Base-by-base conservation (phyloP, 441 rosid species). In the Adansonia gregorii region DNA sequence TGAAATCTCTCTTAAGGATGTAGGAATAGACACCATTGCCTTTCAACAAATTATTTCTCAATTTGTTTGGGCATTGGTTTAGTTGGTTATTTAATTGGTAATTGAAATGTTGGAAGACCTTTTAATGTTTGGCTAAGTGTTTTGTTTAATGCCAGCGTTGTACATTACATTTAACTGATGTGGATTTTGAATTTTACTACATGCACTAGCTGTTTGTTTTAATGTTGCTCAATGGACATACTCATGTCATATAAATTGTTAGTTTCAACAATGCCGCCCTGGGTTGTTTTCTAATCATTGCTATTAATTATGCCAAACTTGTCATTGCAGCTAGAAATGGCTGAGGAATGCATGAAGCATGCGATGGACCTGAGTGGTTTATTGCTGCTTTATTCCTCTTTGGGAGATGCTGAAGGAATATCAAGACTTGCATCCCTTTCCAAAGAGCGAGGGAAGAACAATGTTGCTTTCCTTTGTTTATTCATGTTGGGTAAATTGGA, bases 321-420 rank as follows among this genome's bases (percentile, higher is more conserved):
- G 19, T 24, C 75, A 75, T 75, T 77, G 85, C 95, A 96, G 99
- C 82, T 94, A 81, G 94, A 87, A 76, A 92, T 94, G 99, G 99
- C 99, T 69, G 98, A 94, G 84, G 94, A 90, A 56, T 96, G 99
- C 86, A 92, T 96, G 99, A 90, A 83, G 84, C 82, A 84, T 63
- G 99, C 99, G 59, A 85, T 82, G 86, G 99, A 96, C 84, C 86
- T 92, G 92, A 94, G 98, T 86, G 98, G 98, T 76, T 87, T 96
- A 77, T 79, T 95, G 78, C 87, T 95, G 76, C 93, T 94, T 22
- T 94, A 95, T 89, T 94, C 99, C 79, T 93, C 99, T 41, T 82
- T 96, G 64, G 99, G 98, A 66, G 98, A 94, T 82, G 92, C 93
- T 11, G 98, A 93, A 78, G 99, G 99, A 80, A 89, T 96, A 76